Base-by-base conservation (phyloP, 257 asterid genomes). In the Leonotis leonurus region DNA sequence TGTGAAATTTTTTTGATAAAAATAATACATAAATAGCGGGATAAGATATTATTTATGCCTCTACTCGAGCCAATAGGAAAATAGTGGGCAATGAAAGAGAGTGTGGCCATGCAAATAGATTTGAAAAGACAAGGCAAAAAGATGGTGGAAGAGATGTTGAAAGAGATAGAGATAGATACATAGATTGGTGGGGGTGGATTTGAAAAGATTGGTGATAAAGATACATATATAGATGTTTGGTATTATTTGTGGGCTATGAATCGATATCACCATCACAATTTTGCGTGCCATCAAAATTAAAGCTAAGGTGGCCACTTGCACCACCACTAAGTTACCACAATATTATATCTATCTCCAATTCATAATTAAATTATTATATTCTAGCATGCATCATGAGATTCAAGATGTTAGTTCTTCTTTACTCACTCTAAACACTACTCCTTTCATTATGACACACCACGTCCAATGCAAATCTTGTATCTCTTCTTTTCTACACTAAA, bases 251-350 rank as follows among this genome's bases (percentile, higher is more conserved):
- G 3, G 39, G 26, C 12, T 33, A 62, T 59, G 29, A 53, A 53
- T 61, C 51, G 39, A 44, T n/a, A n/a, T 61, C 62, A 48, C 45
- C 50, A 48, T 62, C 65, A 68, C 26, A 62, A 46, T 36, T 35
- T 2, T 4, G 11, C 21, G 1, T n/a, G 60, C 16, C n/a, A 35
- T n/a, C n/a, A n/a, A n/a, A n/a, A n/a, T n/a, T n/a, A n/a, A n/a
- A n/a, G n/a, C n/a, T 37, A 40, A 55, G 64, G 73, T 69, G 78
- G 72, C 72, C 70, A 64, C 50, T 73, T 51, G 78, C 78, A 57
- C 36, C 4, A 73, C 68, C 69, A 73, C 78, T 51, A 68, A n/a
- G n/a, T n/a, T n/a, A n/a, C n/a, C n/a, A n/a, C n/a, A n/a, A n/a
- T n/a, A n/a, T n/a, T n/a, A n/a, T n/a, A n/a, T n/a, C n/a, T n/a